Evolutionary conservation across 1,284 basidiomycete species (phyloP).

Genomic region (Singerocomus inundabilis): DNA sequence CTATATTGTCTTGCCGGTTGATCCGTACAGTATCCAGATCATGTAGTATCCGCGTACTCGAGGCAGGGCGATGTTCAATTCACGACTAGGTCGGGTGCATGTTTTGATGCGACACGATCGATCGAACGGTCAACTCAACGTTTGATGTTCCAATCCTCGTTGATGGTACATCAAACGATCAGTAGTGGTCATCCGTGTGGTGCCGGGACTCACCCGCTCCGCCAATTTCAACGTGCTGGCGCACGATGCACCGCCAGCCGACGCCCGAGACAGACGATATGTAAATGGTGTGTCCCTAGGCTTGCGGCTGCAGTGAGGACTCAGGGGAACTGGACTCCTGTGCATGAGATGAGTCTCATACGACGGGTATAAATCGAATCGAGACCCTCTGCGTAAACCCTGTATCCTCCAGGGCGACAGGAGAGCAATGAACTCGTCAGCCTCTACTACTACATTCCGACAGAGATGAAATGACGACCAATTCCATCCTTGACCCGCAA

Average conservation of each 20-base stretch:
- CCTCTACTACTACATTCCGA: too few relatives aligned
- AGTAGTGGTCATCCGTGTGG: neutral
- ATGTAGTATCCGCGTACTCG: neutral
- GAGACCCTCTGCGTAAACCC: neutral
- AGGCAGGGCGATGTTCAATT: conserved; percentile 1
- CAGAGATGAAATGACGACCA: neutral
- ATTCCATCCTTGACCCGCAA: too few relatives aligned
- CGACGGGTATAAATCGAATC: conserved; percentile 1
- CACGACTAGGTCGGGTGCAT: neutral
- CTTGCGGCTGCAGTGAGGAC: conserved; percentile 3
- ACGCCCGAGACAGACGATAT: neutral
- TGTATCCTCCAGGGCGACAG: too few relatives aligned
- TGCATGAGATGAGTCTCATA: too few relatives aligned
- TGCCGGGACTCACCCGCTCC: neutral
- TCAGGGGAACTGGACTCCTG: neutral
- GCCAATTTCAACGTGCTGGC: neutral
- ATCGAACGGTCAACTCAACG: neutral
- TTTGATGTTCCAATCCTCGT: neutral
- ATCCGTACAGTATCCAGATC: neutral
- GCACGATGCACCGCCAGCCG: neutral
- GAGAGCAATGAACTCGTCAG: too few relatives aligned
- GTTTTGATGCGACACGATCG: neutral
- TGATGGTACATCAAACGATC: neutral
- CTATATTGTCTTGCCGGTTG: neutral
- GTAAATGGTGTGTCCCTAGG: neutral